Evolutionary conservation across 2,329 filamentous ascomycete species (phyloP).

Genomic region (Monosporascus cannonballus): DNA sequence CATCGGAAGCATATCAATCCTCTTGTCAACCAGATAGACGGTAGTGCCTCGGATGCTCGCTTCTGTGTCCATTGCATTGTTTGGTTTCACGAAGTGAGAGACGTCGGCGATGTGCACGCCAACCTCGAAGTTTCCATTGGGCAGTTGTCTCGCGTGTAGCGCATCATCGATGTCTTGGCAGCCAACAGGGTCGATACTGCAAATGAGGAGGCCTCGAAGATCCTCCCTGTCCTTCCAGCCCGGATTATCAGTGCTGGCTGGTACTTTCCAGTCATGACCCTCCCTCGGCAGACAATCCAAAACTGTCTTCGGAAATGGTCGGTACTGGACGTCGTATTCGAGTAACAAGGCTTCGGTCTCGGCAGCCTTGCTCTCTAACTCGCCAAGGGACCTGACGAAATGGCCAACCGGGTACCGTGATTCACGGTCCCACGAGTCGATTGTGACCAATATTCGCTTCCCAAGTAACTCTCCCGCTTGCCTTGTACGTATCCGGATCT

Average conservation of each 20-base stretch:
- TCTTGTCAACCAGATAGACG: constrained; percentile 96
- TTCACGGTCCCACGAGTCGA: constrained; percentile 92
- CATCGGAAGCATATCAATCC: constrained; percentile 98
- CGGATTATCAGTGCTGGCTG: constrained; percentile 68
- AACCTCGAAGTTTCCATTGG: constrained; percentile 92
- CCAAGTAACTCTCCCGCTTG: constrained; percentile 85
- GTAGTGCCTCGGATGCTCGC: constrained; percentile 92
- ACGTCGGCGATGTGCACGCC: constrained; percentile 98
- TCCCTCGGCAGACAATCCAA: constrained; percentile 87
- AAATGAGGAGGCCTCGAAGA: constrained; percentile 79
- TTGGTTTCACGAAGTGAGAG: constrained; percentile 97
- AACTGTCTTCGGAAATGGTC: constrained; percentile 92
- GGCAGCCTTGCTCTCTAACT: constrained; percentile 93
- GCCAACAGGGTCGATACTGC: constrained; percentile 92
- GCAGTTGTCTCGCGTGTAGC: constrained; percentile 74
- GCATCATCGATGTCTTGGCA: constrained; percentile 99
- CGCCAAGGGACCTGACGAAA: constrained; percentile 86
- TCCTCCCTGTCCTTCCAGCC: constrained; percentile 85
- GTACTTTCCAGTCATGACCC: constrained; percentile 92
- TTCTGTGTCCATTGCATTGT: constrained; percentile 94
- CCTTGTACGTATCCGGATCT: constrained; percentile 86
- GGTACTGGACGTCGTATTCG: constrained; percentile 96
- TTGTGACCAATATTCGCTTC: constrained; percentile 85
- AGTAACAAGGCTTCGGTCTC: constrained; percentile 92
- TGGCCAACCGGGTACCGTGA: constrained; percentile 90